Evolutionary conservation across 2,329 filamentous ascomycete species (phyloP), one percentile per base, ranked within the genome.

Genomic region (Colletotrichum eremochloae): DNA sequence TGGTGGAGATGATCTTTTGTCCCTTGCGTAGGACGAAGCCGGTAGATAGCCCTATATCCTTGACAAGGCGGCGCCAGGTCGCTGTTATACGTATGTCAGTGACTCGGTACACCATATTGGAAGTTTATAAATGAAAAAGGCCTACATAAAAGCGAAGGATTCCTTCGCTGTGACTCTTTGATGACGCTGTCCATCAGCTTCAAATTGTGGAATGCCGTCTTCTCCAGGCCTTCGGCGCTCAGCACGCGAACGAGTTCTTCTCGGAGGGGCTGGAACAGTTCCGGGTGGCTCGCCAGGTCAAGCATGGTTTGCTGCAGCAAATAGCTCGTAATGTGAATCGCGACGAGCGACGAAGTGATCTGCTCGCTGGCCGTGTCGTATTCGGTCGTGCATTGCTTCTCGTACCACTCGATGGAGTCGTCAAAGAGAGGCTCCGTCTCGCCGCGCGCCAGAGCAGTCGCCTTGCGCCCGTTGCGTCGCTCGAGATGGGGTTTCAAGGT

Each of bases 141-240:
- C 71, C 63, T 52, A 77, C 76, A 67, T 11, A 76, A 70, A 0
- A 65, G 56, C 1, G 75, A 67, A 11, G 76, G 76, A 63, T 77
- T 78, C n/a, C 76, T 40, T 1, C 77, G 68, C 56, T 79, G 77
- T 1, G 75, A 61, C 36, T 79, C 77, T 42, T 79, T 78, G 38
- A 79, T 40, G 7, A 77, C 75, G 58, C 77, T 78, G 48, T 79
- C 77, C 74, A 79, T 73, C 7, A 78, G 72, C 53, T 76, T 75
- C 29, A 78, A 20, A 44, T 63, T 74, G 53, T 76, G 76, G 1
- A 79, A 57, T 1, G 76, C 74, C 2, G 71, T 70, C 58, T 77
- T 77, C 38, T 64, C 74, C 20, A 74, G 63, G 7, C 76, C 76
- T 2, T 75, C 31, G 14, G 65, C 57, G 12, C 58, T 38, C 3